A percentile compares a stretch with the other conserved stretches of the same genome.
Conservation (phyloP, 345 rosid species). For the Aquilaria sinensis region DNA sequence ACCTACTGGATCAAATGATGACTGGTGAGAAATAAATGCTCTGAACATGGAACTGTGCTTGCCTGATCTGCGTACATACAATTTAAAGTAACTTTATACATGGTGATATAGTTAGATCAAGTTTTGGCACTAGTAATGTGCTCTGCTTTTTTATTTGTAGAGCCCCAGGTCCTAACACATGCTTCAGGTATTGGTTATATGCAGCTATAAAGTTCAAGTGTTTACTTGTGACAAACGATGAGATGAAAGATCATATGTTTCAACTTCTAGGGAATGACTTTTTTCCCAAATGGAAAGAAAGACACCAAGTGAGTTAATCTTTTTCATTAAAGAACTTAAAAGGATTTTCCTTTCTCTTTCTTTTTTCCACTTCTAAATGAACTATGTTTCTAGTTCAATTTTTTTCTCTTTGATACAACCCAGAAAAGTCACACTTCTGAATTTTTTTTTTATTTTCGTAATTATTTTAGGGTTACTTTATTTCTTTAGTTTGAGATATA, state of each 20-base stretch:
- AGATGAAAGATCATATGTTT: conserved; percentile 80
- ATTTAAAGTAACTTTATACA: conserved; percentile 3
- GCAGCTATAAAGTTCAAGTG: conserved; percentile 69
- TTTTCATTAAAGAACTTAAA: background rate
- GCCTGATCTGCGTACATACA: conserved; percentile 3
- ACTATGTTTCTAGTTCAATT: background rate
- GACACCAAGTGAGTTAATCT: conserved; percentile 57
- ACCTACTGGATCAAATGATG: conserved; percentile 73
- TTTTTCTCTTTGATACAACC: background rate
- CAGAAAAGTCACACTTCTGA: too few relatives aligned
- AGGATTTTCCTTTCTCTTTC: background rate
- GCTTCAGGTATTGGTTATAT: conserved; percentile 79
- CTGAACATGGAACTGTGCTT: background rate
- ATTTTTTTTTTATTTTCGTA: too few relatives aligned
- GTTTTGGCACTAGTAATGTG: background rate
- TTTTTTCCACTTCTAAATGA: background rate
- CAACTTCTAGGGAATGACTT: conserved; percentile 68
- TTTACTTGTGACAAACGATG: conserved; percentile 64
- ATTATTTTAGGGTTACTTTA: too few relatives aligned
- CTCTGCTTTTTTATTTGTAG: background rate
- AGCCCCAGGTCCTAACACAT: conserved; percentile 19
- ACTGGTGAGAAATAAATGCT: conserved; percentile 43
- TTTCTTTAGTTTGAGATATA: too few relatives aligned
- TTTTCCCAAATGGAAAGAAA: conserved; percentile 77
- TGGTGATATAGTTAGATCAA: background rate